Conservation (phyloP, 1,284 basidiomycete genomes). For the Trametes pubescens region DNA sequence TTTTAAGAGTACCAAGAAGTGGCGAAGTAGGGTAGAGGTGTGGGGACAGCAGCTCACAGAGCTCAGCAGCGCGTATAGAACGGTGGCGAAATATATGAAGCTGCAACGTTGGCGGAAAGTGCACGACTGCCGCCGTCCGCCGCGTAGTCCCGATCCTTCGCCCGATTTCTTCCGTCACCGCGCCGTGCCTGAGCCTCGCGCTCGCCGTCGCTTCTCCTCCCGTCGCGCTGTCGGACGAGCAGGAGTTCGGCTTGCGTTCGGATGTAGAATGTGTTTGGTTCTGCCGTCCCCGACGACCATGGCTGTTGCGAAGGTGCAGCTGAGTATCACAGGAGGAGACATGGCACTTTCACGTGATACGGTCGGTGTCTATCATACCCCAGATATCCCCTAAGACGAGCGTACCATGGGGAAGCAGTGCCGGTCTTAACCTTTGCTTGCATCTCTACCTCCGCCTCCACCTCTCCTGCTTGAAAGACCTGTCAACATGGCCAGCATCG, state of each 20-base stretch:
- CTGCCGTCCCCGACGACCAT: slow-evolving; percentile 9
- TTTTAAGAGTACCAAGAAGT: slow-evolving; percentile 30
- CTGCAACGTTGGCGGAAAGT: slow-evolving; percentile 21
- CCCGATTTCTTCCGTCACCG: slow-evolving; percentile 29
- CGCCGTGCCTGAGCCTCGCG: slow-evolving; percentile 2
- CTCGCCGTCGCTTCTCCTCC: not conserved
- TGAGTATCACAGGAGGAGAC: slow-evolving; percentile 14
- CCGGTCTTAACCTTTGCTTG: not conserved
- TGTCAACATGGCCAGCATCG: slow-evolving; percentile 63
- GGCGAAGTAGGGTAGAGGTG: slow-evolving; percentile 10
- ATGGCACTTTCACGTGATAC: slow-evolving; percentile 26
- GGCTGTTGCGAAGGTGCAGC: not conserved
- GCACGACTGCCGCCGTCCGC: slow-evolving; percentile 6
- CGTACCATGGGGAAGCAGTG: slow-evolving; percentile 22
- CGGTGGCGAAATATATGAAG: slow-evolving; percentile 23
- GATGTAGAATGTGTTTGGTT: slow-evolving; percentile 22
- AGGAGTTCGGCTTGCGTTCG: slow-evolving; percentile 18
- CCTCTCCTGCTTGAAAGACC: slow-evolving; percentile 12
- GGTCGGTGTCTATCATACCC: slow-evolving; percentile 24
- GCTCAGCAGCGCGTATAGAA: slow-evolving; percentile 29
- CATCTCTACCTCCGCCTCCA: slow-evolving; percentile 7
- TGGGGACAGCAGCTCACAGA: slow-evolving; percentile 26
- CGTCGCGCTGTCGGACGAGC: slow-evolving; percentile 11
- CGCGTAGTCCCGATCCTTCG: slow-evolving; percentile 29
- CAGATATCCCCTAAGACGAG: slow-evolving; percentile 12